phyloP scores from a whole-genome alignment of 2,329 filamentous ascomycete species.

The Penicillium aurantiogriseum region DNA sequence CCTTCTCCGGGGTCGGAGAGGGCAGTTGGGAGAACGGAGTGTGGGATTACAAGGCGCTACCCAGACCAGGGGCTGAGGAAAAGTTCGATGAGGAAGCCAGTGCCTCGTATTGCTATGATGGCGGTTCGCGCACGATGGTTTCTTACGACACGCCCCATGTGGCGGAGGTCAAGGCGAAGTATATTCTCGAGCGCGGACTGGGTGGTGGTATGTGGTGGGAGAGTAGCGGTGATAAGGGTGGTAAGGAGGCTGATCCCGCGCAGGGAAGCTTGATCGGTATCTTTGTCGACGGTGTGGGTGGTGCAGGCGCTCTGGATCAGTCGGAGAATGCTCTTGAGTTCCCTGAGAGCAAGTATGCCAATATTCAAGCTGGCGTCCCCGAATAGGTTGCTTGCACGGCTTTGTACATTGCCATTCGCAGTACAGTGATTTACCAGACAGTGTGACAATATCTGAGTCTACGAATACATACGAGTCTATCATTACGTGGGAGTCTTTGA shows the following conservation, averaged over 20 bases:
- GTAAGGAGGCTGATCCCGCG: constrained; percentile 39
- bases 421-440: not conserved
- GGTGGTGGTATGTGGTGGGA: constrained; percentile 99
- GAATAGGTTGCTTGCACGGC: not conserved
- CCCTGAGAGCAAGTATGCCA: constrained; percentile 44
- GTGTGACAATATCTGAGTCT: not conserved
- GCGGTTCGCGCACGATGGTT: constrained; percentile 63
- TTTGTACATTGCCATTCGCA: not conserved
- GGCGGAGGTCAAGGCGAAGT: constrained; percentile 68
- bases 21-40: constrained; percentile 79
- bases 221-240: constrained; percentile 72
- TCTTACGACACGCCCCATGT: constrained; percentile 66
- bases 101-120: constrained; percentile 77
- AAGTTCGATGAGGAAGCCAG: constrained; percentile 60
- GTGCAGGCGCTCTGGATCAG: constrained; percentile 35
- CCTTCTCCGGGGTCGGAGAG: constrained; percentile 71
- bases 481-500: constrained; percentile 1
- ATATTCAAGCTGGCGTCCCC: constrained; percentile 34
- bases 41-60: constrained; percentile 84
- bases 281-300: constrained; percentile 41
- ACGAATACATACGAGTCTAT: constrained; percentile 1
- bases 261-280: constrained; percentile 66
- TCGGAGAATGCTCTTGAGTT: constrained; percentile 36
- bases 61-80: constrained; percentile 65
- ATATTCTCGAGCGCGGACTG: constrained; percentile 63